Percentiles rank a stretch among this genome's conserved stretches.
phyloP scores from a whole-genome alignment of 2,329 filamentous ascomycete genomes.

The Aureobasidium sp. region DNA sequence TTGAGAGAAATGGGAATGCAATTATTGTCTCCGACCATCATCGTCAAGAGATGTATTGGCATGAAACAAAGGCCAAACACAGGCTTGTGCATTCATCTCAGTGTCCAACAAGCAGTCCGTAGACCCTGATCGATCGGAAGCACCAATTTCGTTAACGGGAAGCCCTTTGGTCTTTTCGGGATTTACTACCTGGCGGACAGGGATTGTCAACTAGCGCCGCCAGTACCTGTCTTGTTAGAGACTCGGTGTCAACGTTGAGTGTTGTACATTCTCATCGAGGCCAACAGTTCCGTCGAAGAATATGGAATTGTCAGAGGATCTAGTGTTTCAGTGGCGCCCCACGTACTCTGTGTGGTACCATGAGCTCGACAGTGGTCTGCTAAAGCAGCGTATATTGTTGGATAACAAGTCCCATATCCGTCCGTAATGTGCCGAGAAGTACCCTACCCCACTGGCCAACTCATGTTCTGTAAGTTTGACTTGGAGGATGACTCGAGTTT shows the following conservation, averaged over 20 bases:
- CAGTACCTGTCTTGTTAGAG: not conserved
- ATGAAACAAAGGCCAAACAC: not conserved
- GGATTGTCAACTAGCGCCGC: not conserved
- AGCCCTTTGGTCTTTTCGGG: not conserved
- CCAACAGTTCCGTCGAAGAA: too few relatives aligned
- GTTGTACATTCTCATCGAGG: too few relatives aligned
- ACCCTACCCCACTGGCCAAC: conserved; percentile 1
- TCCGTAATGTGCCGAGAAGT: conserved; percentile 10
- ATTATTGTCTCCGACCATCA: not conserved
- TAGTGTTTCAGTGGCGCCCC: too few relatives aligned
- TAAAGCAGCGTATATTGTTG: too few relatives aligned
- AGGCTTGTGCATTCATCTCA: not conserved
- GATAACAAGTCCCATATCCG: not conserved
- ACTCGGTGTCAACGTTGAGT: too few relatives aligned
- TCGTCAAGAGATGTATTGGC: not conserved
- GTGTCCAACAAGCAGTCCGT: not conserved
- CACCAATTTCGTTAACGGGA: not conserved
- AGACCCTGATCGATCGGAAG: not conserved
- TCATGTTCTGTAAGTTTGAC: not conserved
- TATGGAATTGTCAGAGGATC: too few relatives aligned
- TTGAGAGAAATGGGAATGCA: not conserved
- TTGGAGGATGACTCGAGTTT: not conserved
- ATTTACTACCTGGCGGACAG: not conserved
- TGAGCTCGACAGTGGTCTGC: not conserved
- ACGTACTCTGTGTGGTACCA: too few relatives aligned